Evolutionary conservation across 2,329 filamentous ascomycete species (phyloP), one percentile per base, ranked within the genome.

Genomic region (Neurospora sp.): DNA sequence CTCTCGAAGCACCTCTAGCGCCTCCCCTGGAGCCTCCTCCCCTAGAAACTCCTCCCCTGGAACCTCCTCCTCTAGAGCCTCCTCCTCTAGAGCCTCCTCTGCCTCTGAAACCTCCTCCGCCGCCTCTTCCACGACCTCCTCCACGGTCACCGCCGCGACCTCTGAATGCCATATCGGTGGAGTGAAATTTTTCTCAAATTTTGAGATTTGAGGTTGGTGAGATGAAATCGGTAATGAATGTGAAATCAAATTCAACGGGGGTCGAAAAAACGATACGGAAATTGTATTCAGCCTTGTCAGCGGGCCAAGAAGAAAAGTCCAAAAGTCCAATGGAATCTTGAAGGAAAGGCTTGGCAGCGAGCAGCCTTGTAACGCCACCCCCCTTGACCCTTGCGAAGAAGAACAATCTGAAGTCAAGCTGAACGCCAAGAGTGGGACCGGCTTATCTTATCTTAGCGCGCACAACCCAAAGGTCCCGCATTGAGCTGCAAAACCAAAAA

Each of bases 401-500:
- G 46, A 57, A 57, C 46, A 57, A 57, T 57, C 46, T 33, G 12
- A 28, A 28, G 46, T 33, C 46, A 57, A 57, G 46, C 46, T 57
- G 23, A 57, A 62, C 68, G 70, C 23, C 67, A 68, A 66, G 68
- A 37, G 12, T 66, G 19, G 46, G 46, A 33, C 6, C 6, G 67
- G 38, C 77, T 81, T 81, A 81, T 82, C 77, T 83, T 85, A 84
- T 84, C 83, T 83, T 85, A 84, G 83, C 82, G 83, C 83, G 82
- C 84, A 85, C 84, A 85, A 84, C 81, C 46, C 82, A 70, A 79
- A 79, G 79, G 78, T 77, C 79, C 81, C 79, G 79, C 79, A 79
- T 80, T 68, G 72, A 78, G 66, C 73, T 72, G 72, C 76, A 76
- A 77, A 78, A 75, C 75, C 73, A 74, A 75, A 78, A 77, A 76